Evolutionary conservation across 768 basidiomycete species (phyloP), one percentile per base, ranked within the genome.

Genomic region (Suillus clintonianus): DNA sequence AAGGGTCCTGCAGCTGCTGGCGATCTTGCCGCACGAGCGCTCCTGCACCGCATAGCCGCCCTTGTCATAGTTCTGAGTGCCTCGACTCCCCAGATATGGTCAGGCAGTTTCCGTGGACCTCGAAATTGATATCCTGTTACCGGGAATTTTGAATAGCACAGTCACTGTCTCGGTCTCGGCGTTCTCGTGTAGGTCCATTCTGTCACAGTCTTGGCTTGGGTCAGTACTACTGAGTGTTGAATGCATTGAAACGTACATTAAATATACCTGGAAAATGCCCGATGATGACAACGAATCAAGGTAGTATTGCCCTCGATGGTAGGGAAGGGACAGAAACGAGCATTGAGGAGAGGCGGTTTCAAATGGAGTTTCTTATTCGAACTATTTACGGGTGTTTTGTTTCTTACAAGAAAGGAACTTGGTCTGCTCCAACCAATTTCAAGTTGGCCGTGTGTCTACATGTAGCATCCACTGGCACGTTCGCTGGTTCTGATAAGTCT

Each of bases 141-240:
- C 86, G 0, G 87, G 86, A 8, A 89, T 75, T 66, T 89, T 86
- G 68, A 88, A 85, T 10, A 78, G 73, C 50, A 86, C 86, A 1
- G 83, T 85, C 41, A 88, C 82, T 39, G 76, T 69, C 67, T 85
- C 84, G 27, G 72, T 73, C 27, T 82, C 77, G 1, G 67, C 43
- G 62, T 86, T 76, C 68, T 87, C 85, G 67, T 83, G 83, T 14
- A 86, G 72, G 65, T 87, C 84, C 81, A 87, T 82, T 66, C 85
- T 87, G 17, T 2, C 42, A n/a, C 14, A 39, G 32, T 32, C n/a
- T 27, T 14, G 13, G 3, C 4, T 11, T 13, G 6, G 30, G 24
- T 59, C 30, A 55, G 34, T 13, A 8, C 5, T 19, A 5, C 15
- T 11, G 37, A 32, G 37, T 39, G 3, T 47, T 22, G n/a, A 22